Base-by-base conservation (phyloP, 805 yeast genomes). In the Kazachstania kunashirensis region DNA sequence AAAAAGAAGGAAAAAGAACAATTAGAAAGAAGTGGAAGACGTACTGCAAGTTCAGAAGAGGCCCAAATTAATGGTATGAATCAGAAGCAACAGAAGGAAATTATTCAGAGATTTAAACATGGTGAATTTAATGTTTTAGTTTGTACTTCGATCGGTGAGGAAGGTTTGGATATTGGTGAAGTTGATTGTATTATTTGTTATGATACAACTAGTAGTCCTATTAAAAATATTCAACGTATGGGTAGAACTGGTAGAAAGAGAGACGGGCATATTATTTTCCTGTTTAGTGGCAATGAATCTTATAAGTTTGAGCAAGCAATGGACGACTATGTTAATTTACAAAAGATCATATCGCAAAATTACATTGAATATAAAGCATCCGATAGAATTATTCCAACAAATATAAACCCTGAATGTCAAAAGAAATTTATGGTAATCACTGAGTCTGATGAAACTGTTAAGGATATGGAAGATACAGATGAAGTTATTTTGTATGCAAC, bases 61-160 rank as follows among this genome's bases (percentile, higher is more conserved):
- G 94, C 94, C 0, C 88, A 82, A 42, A 44, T 72, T 14, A 74
- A 70, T 30, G 97, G 97, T 6, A 89, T 92, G 97, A 77, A 75
- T 25, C 99, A 92, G 52, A 83, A 82, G 49, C 69, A 73, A 30
- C 99, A 92, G 51, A 85, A 84, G 47, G 79, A 78, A 38, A 70
- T 84, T 9, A 79, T 92, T 20, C 70, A 70, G 21, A 67, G 77
- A 39, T 92, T 92, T 61, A 83, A 79, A 49, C 50, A 59, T 0
- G 96, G 95, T 6, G 66, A 59, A 1, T 73, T 74, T 50, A 94
- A 92, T 52, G 76, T 84, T 7, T 62, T 92, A 15, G 95, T 92
- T 5, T 96, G 97, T 4, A 92, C 99, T 0, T 86, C 96, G 0
- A 89, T 92, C 53, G 99, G 97, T 32, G 99, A 92, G 57, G 99